These are phyloP conservation scores for Mrakia blollopis DNA, from an alignment of 768 basidiomycete species.

Conservation along the genomic window DNA sequence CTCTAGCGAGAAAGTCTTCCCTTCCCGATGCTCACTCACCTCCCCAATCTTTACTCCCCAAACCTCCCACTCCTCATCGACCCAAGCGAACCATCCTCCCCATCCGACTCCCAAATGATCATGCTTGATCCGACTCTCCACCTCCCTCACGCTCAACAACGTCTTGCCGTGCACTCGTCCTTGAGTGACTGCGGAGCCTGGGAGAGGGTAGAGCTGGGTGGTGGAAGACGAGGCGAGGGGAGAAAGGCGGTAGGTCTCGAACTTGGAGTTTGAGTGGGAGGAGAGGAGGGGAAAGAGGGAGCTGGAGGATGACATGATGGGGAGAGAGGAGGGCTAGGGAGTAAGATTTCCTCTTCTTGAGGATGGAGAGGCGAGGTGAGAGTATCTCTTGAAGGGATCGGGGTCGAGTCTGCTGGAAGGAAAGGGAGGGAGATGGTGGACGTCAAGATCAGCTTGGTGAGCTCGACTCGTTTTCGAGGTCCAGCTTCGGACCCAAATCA, in stretches of 20 bases:
- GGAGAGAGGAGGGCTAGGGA: neutral
- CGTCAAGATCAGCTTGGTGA: too few relatives aligned
- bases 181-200: conserved; percentile 53
- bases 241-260: conserved; percentile 75
- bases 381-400: too few relatives aligned
- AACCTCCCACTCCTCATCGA: conserved; percentile 62
- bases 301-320: neutral
- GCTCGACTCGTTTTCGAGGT: too few relatives aligned
- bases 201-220: conserved; percentile 33
- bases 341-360: neutral
- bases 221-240: conserved; percentile 54
- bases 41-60: conserved; percentile 56
- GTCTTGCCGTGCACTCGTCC: conserved; percentile 51
- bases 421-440: too few relatives aligned
- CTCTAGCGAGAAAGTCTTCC: too few relatives aligned
- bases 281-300: conserved; percentile 44
- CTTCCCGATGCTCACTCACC: conserved; percentile 55
- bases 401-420: too few relatives aligned
- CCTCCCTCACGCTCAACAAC: conserved; percentile 70
- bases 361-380: too few relatives aligned
- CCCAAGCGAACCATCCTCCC: conserved; percentile 55
- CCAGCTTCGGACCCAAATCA: too few relatives aligned
- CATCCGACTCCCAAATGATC: conserved; percentile 64
- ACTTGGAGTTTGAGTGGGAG: conserved; percentile 67
- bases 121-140: conserved; percentile 75